Base-by-base conservation (phyloP, 129 eudicot species). In the Oenanthe sinensis region DNA sequence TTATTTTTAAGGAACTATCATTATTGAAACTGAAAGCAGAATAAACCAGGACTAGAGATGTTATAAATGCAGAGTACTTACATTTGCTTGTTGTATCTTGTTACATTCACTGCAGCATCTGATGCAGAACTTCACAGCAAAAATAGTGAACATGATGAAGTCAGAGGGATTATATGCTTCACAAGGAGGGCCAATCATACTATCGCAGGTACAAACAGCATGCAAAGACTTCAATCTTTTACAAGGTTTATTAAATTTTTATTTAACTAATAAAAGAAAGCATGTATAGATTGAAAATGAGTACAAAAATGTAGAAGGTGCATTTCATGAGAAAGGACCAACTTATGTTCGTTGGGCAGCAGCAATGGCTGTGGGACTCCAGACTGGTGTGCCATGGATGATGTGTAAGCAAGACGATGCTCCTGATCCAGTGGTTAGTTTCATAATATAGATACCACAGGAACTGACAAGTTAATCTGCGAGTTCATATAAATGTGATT, bases 381-480 rank as follows among this genome's bases (percentile, higher is more conserved):
- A 86, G 46, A 92, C 97, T 6, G 87, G 96, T 74, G 97, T 87
- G 42, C 99, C 99, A 67, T 95, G 99, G 99, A 81, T 85, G 36
- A 95, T 95, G 99, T 95, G 99, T 88, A 92, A 95, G 89, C 97
- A 92, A 88, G 87, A 86, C 40, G 89, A 90, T 55, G 99, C 99
- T 78, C 99, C 97, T n/a, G 97, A 87, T 84, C 97, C 94, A 2
- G 90, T 95, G 90, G 99, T 95, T 69, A 62, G 82, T 79, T 26
- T 72, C 54, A 44, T 20, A 4, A 44, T 12, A 71, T 16, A 20
- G 1, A 3, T 40, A 16, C 74, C 9, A 40, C 33, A 37, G 75
- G 75, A 16, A 71, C n/a, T 20, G 13, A 6, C 48, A 40, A 71
- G 2, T 20, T 17, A 39, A 19, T 40, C 28, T 19, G 14, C 46